Conservation (phyloP, 305 asterid genomes). For the Lippia alba region DNA sequence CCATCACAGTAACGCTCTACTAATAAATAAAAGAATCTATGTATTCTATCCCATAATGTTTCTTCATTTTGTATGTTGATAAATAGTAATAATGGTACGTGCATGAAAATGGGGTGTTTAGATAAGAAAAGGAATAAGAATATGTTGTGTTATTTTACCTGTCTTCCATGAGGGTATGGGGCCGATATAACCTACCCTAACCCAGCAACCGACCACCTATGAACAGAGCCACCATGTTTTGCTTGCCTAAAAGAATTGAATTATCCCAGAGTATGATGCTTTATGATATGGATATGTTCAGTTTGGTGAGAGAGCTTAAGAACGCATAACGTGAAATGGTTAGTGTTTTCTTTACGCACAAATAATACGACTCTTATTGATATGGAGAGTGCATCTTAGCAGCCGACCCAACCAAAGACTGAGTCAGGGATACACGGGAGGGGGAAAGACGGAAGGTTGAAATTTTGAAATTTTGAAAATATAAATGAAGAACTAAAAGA, state of each 20-base stretch:
- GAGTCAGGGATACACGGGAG: too few relatives aligned
- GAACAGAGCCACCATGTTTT: slow-evolving; percentile 23
- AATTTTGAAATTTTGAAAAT: too few relatives aligned
- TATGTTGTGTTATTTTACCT: slow-evolving; percentile 12
- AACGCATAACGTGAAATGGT: neutral
- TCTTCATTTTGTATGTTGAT: neutral
- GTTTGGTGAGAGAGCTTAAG: neutral
- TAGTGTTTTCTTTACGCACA: neutral
- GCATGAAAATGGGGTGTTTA: slow-evolving; percentile 27
- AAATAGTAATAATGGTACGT: neutral
- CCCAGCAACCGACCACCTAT: slow-evolving; percentile 35
- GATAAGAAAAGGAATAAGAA: slow-evolving; percentile 3
- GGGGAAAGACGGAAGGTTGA: too few relatives aligned
- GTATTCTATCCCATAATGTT: slow-evolving; percentile 13
- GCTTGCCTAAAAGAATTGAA: slow-evolving; percentile 22
- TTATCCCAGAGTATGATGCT: slow-evolving; percentile 15
- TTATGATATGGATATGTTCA: slow-evolving; percentile 1
- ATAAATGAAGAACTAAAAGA: neutral
- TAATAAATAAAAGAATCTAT: neutral
- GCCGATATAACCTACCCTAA: slow-evolving; percentile 27
- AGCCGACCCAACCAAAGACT: too few relatives aligned
- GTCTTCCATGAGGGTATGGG: slow-evolving; percentile 28
- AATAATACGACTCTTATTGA: too few relatives aligned
- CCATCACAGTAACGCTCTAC: slow-evolving; percentile 23
- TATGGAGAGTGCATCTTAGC: too few relatives aligned